A percentile compares a stretch with the other conserved stretches of the same genome.
Evolutionary conservation across 208 protist species (phyloP).

Genomic region (Sergeia podlipaevii): DNA sequence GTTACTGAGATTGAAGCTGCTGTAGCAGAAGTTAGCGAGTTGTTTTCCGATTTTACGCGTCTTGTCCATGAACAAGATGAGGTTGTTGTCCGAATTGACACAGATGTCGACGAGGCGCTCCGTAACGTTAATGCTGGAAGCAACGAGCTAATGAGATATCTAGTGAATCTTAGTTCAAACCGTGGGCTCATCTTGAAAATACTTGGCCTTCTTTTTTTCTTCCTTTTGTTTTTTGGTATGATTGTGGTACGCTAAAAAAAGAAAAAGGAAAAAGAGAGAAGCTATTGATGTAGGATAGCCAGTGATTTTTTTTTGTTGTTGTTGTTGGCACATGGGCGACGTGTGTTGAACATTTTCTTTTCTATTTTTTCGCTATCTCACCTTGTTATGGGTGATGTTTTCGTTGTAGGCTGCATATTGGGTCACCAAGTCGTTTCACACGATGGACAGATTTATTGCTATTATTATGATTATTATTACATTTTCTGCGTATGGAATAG

Average conservation of each 20-base stretch:
- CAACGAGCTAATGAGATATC: slow-evolving; percentile 89
- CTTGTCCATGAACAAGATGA: slow-evolving; percentile 93
- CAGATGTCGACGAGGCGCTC: slow-evolving; percentile 76
- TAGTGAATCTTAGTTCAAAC: slow-evolving; percentile 85
- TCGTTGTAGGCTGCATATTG: neutral
- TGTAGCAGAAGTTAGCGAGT: slow-evolving; percentile 85
- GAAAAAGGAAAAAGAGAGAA: neutral
- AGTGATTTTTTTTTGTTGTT: neutral
- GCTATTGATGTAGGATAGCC: neutral
- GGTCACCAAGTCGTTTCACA: too few species aligned
- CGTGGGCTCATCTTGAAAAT: slow-evolving; percentile 93
- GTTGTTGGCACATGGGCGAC: neutral
- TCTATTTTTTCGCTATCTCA: neutral
- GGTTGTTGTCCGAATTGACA: slow-evolving; percentile 88
- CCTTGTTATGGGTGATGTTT: neutral
- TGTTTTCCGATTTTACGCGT: slow-evolving; percentile 91
- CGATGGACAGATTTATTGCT: too few species aligned
- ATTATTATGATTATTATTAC: too few species aligned
- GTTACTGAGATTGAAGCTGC: slow-evolving; percentile 86
- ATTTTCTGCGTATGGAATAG: too few species aligned
- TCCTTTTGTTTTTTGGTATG: slow-evolving; percentile 91
- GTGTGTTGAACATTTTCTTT: neutral
- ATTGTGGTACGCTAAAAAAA: slow-evolving; percentile 73
- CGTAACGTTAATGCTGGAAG: slow-evolving; percentile 91
- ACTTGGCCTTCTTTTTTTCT: slow-evolving; percentile 89